Conservation (phyloP, 352 stramenopile genomes). For the Phytophthora sansomeana region DNA sequence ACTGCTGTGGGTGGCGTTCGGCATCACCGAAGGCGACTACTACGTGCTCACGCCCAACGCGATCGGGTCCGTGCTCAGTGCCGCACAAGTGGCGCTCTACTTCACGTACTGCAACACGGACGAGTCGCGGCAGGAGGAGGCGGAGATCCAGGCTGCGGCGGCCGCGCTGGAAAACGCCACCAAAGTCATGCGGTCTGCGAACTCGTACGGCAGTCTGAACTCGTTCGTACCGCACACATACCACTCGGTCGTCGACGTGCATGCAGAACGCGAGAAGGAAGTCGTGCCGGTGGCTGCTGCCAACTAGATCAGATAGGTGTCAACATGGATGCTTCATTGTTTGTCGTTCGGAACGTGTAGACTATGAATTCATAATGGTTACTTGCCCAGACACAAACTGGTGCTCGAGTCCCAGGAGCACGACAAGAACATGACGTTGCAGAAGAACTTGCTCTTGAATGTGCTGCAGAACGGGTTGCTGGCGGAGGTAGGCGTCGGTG, state of each 20-base stretch:
- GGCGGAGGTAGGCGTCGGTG: slow-evolving; percentile 12
- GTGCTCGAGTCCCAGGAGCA: slow-evolving; percentile 26
- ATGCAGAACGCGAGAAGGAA: slow-evolving; percentile 33
- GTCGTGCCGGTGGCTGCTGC: slow-evolving; percentile 31
- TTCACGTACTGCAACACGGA: slow-evolving; percentile 45
- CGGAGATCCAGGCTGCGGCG: slow-evolving; percentile 25
- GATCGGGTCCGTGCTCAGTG: slow-evolving; percentile 49
- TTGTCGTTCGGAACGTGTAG: not conserved
- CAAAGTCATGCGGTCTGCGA: slow-evolving; percentile 11
- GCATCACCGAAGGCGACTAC: slow-evolving; percentile 45
- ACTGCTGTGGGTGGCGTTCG: slow-evolving; percentile 56
- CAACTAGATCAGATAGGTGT: slow-evolving; percentile 28
- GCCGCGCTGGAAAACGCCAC: slow-evolving; percentile 21
- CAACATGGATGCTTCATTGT: slow-evolving; percentile 13
- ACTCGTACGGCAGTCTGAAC: slow-evolving; percentile 33
- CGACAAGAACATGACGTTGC: slow-evolving; percentile 27
- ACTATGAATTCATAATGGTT: slow-evolving; percentile 14
- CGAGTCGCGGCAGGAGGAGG: slow-evolving; percentile 29
- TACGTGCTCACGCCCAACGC: slow-evolving; percentile 52
- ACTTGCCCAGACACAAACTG: slow-evolving; percentile 21
- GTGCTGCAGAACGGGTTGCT: slow-evolving; percentile 23
- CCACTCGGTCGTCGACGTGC: slow-evolving; percentile 23
- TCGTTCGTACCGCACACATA: slow-evolving; percentile 18
- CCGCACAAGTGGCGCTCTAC: slow-evolving; percentile 52
- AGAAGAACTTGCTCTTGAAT: slow-evolving; percentile 34